Percentiles rank a stretch among this genome's conserved stretches.
Conservation (phyloP, 1,284 basidiomycete genomes). For the Mycena citricolor region DNA sequence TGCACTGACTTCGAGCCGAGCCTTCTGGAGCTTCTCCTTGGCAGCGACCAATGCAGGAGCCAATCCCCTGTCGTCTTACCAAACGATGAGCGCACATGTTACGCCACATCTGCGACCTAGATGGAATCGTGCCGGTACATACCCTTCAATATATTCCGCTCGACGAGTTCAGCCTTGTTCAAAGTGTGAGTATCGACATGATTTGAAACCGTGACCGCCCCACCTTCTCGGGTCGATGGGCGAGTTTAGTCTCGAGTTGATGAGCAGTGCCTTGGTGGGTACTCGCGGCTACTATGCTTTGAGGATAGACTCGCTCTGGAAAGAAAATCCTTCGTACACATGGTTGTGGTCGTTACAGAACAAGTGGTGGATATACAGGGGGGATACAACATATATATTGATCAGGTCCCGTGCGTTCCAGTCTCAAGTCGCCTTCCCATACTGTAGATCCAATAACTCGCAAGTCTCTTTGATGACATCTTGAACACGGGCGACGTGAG, state of each 20-base stretch:
- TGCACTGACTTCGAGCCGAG: slow-evolving; percentile 64
- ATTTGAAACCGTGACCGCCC: too few relatives aligned
- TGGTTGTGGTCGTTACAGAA: slow-evolving; percentile 16
- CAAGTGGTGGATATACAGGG: slow-evolving; percentile 2
- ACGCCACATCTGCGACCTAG: too few relatives aligned
- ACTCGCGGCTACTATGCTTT: slow-evolving; percentile 10
- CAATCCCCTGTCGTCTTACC: slow-evolving; percentile 58
- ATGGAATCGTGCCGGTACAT: too few relatives aligned
- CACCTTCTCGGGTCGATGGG: slow-evolving; percentile 44
- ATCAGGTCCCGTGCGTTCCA: slow-evolving; percentile 7
- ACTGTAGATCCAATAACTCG: slow-evolving; percentile 31
- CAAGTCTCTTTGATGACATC: slow-evolving; percentile 38
- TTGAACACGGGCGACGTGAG: slow-evolving; percentile 39
- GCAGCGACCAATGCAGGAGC: slow-evolving; percentile 72
- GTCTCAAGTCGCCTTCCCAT: slow-evolving; percentile 25
- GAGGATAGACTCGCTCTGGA: neutral
- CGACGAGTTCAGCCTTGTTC: slow-evolving; percentile 64
- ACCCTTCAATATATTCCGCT: slow-evolving; percentile 79
- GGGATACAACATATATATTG: slow-evolving; percentile 2
- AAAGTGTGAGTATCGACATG: too few relatives aligned
- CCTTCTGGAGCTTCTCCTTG: slow-evolving; percentile 62
- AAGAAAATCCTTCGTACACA: slow-evolving; percentile 10
- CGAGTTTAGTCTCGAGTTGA: slow-evolving; percentile 23
- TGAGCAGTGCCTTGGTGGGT: slow-evolving; percentile 18
- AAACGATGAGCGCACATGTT: neutral